Percentiles rank a stretch among this genome's conserved stretches.
Evolutionary conservation across 768 basidiomycete species (phyloP).

Genomic region (Panellus pusillus): DNA sequence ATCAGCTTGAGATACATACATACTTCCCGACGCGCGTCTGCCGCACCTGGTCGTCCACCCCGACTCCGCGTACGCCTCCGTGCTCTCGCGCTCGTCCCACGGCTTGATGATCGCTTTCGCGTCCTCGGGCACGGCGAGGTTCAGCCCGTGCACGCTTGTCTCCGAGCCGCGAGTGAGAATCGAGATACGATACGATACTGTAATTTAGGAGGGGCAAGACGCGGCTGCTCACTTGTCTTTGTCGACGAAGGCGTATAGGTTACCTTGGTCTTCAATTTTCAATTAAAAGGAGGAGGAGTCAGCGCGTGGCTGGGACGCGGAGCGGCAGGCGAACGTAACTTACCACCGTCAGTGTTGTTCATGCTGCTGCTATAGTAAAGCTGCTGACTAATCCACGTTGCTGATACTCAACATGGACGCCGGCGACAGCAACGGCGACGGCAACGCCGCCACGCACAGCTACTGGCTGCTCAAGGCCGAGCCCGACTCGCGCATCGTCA

Average conservation of each 20-base stretch:
- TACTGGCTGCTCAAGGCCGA: slow-evolving; percentile 87
- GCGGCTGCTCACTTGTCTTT: slow-evolving; percentile 57
- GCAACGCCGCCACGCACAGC: slow-evolving; percentile 13
- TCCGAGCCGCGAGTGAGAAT: too few species aligned
- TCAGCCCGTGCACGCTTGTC: slow-evolving; percentile 79
- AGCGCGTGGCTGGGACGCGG: too few species aligned
- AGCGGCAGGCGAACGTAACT: too few species aligned
- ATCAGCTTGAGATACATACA: too few species aligned
- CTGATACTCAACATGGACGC: neutral
- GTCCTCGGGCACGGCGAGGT: slow-evolving; percentile 77
- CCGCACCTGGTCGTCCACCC: slow-evolving; percentile 88
- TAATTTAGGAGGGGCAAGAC: slow-evolving; percentile 1
- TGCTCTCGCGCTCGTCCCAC: slow-evolving; percentile 78
- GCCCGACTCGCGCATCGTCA: slow-evolving; percentile 79
- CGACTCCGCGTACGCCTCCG: slow-evolving; percentile 65
- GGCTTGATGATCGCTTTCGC: slow-evolving; percentile 68
- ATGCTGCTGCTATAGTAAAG: too few species aligned
- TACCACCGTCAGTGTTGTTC: too few species aligned
- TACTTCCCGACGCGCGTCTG: too few species aligned
- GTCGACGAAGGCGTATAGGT: slow-evolving; percentile 61
- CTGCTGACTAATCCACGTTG: neutral
- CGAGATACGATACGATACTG: too few species aligned
- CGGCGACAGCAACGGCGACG: neutral
- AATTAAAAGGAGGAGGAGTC: too few species aligned
- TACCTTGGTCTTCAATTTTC: too few species aligned